A percentile compares a stretch with the other conserved stretches of the same genome.
Conservation (phyloP, 2,329 filamentous ascomycete species). For the Xylaria hypoxylon region DNA sequence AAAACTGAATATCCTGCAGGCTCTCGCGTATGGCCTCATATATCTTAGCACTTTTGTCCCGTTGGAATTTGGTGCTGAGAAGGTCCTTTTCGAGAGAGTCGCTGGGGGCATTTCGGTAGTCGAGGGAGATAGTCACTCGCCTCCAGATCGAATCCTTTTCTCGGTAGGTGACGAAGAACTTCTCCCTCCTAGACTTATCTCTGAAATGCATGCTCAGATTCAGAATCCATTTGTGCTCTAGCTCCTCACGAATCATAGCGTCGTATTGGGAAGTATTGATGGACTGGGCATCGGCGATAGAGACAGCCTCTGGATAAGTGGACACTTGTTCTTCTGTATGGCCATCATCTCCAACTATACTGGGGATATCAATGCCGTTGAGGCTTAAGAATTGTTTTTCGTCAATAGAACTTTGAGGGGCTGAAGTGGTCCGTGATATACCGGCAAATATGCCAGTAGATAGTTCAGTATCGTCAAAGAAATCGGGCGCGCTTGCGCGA, state of each 20-base stretch:
- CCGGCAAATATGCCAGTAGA: conserved; percentile 44
- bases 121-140: conserved; percentile 90
- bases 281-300: conserved; percentile 58
- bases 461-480: conserved; percentile 53
- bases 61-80: conserved; percentile 80
- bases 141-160: conserved; percentile 83
- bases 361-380: conserved; percentile 39
- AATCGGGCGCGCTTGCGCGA: conserved; percentile 62
- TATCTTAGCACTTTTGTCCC: conserved; percentile 92
- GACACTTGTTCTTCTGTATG: conserved; percentile 47
- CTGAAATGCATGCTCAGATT: conserved; percentile 99
- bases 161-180: conserved; percentile 97
- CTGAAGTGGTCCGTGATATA: conserved; percentile 44
- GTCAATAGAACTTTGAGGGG: conserved; percentile 51
- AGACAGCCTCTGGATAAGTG: conserved; percentile 39
- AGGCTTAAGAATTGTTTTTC: conserved; percentile 50
- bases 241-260: conserved; percentile 77
- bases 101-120: conserved; percentile 84
- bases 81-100: conserved; percentile 90
- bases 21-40: conserved; percentile 96
- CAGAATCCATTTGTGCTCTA: conserved; percentile 91
- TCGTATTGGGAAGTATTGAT: conserved; percentile 68
- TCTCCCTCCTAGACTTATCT: conserved; percentile 91
- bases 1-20: conserved; percentile 93
- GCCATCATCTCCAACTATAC: conserved; percentile 42